These are phyloP conservation scores for Ophiostoma australiae DNA, from an alignment of 2,329 filamentous ascomycete species.

Conservation along the genomic window DNA sequence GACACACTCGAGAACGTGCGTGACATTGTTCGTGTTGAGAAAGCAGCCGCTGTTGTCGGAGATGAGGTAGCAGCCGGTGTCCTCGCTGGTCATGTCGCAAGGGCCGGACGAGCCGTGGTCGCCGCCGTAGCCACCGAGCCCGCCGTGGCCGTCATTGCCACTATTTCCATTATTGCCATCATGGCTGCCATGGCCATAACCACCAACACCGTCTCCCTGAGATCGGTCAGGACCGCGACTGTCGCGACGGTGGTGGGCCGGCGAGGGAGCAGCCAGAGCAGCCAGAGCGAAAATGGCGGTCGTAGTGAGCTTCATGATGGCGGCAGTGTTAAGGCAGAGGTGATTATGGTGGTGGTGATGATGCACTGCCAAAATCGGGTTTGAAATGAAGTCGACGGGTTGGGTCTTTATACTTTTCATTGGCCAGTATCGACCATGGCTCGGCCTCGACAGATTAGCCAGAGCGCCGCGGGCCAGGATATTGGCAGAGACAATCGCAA, in stretches of 20 bases:
- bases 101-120: constrained; percentile 3
- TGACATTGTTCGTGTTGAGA: constrained; percentile 16
- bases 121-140: constrained; percentile 34
- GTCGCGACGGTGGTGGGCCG: neutral
- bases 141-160: neutral
- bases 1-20: constrained; percentile 13
- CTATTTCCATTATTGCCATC: no score
- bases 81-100: constrained; percentile 19
- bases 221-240: neutral
- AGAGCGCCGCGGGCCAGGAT: neutral
- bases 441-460: neutral
- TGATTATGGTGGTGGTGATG: neutral
- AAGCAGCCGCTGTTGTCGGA: constrained; percentile 22
- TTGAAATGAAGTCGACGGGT: neutral
- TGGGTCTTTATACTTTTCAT: neutral
- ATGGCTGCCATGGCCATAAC: neutral
- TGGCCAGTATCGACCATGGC: neutral
- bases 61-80: constrained; percentile 19
- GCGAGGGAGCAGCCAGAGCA: neutral
- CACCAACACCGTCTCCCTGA: neutral
- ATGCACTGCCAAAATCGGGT: no score
- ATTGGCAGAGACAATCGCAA: neutral
- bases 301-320: neutral
- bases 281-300: neutral
- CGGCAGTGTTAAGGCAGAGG: neutral